Percentiles rank a stretch among this genome's conserved stretches.
phyloP scores from a whole-genome alignment of 2,329 filamentous ascomycete genomes.

The Amauroascus verrucosus region DNA sequence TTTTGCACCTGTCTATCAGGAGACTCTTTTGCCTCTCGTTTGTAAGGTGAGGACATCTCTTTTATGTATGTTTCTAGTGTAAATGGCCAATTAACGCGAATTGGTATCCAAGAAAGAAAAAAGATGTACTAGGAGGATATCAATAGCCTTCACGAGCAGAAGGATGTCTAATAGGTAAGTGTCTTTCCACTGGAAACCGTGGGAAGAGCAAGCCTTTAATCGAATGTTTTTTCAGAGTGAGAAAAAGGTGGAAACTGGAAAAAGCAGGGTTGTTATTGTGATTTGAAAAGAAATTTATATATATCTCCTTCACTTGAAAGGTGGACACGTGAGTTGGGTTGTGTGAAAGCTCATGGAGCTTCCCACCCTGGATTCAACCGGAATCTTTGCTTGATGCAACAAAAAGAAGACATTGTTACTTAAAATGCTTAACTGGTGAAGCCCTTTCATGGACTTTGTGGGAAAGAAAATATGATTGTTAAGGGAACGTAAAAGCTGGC shows the following conservation, averaged over 20 bases:
- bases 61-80: background rate
- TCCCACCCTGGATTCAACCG: background rate
- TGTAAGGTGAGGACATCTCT: conserved; percentile 5
- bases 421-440: background rate
- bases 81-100: background rate
- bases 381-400: background rate
- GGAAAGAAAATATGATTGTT: background rate
- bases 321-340: conserved; percentile 4
- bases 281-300: background rate
- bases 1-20: background rate
- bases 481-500: background rate
- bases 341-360: conserved; percentile 9
- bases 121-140: background rate
- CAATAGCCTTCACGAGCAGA: background rate
- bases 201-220: background rate
- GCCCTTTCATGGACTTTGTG: conserved; percentile 8
- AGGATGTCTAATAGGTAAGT: background rate
- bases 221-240: background rate
- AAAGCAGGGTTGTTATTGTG: conserved; percentile 1
- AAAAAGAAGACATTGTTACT: background rate
- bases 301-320: too few relatives aligned
- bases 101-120: background rate
- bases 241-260: conserved; percentile 5
- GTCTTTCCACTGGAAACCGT: background rate
- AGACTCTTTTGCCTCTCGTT: background rate